Conservation (phyloP, 495 filamentous ascomycete genomes). For the Aspergillus nanangensis region DNA sequence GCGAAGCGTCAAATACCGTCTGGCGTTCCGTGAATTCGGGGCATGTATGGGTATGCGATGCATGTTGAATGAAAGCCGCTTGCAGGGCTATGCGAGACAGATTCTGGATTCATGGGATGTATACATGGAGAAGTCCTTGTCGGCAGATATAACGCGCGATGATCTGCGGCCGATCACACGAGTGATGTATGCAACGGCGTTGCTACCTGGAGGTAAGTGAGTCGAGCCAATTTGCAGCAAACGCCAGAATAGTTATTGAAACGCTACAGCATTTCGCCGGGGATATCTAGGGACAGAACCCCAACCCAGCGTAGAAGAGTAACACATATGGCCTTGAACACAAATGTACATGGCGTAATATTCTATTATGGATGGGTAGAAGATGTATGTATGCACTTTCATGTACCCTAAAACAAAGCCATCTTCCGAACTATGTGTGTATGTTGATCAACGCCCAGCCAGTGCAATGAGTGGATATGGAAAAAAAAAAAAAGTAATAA, state of each 20-base stretch:
- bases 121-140: conserved; percentile 33
- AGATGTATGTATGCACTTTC: no score
- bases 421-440: no score
- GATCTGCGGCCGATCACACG: conserved; percentile 55
- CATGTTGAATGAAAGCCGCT: conserved; percentile 32
- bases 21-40: conserved; percentile 65
- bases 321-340: neutral
- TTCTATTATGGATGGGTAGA: no score
- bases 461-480: no score
- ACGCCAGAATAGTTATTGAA: no score
- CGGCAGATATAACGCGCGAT: conserved; percentile 30
- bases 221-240: conserved; percentile 2
- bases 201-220: conserved; percentile 56
- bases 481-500: neutral
- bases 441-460: no score
- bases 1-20: conserved; percentile 35
- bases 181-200: conserved; percentile 63
- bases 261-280: conserved; percentile 26
- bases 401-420: no score
- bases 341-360: neutral
- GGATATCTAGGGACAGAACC: conserved; percentile 38
- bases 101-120: conserved; percentile 53
- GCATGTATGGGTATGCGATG: conserved; percentile 53
- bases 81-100: conserved; percentile 34
- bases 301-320: neutral